Base-by-base conservation (phyloP, 1,284 basidiomycete genomes). In the Neonothopanus nambi region DNA sequence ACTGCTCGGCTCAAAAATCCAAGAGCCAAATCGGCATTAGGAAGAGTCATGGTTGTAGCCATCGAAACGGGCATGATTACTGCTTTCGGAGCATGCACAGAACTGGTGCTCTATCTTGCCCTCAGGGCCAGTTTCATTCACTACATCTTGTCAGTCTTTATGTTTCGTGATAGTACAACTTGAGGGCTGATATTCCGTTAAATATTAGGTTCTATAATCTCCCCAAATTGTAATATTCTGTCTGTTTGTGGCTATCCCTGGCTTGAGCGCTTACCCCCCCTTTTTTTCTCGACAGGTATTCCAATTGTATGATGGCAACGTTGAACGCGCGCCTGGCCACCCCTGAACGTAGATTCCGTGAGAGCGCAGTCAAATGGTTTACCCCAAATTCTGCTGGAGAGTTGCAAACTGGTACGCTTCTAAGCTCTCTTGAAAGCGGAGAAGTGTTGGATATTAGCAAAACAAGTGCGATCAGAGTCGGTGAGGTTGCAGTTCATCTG, bases 51-150 rank as follows among this genome's bases (percentile, higher is more conserved):
- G 52, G 48, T 18, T 18, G 20, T 54, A 11, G 40, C 47, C 13
- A 43, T 58, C 5, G 57, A 58, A 38, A 58, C 54, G 12, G 57
- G 57, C 8, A 45, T 54, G 37, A 51, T 58, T 2, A 58, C 57
- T 24, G 57, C 54, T n/a, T 17, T 55, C 15, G 57, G 47, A 20
- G 51, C 57, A n/a, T 15, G 48, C 33, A 37, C 48, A 11, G 57
- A 58, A 30, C 40, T 58, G 28, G 12, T 51, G n/a, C 51, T 58
- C 35, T 56, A 50, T 18, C 44, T 56, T 11, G 37, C 45, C 8
- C 53, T 56, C 28, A 35, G 51, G 15, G 44, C 53, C 20, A 56
- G 37, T 33, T 36, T 58, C 17, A 26, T 58, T 26, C 57, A 56
- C 40, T 56, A 50, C 26, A 51, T 56, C 11, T 8, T 58, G 57